These are phyloP conservation scores for Amesomyces nigricolor DNA, from an alignment of 2,329 filamentous ascomycete genomes.

Conservation along the genomic window DNA sequence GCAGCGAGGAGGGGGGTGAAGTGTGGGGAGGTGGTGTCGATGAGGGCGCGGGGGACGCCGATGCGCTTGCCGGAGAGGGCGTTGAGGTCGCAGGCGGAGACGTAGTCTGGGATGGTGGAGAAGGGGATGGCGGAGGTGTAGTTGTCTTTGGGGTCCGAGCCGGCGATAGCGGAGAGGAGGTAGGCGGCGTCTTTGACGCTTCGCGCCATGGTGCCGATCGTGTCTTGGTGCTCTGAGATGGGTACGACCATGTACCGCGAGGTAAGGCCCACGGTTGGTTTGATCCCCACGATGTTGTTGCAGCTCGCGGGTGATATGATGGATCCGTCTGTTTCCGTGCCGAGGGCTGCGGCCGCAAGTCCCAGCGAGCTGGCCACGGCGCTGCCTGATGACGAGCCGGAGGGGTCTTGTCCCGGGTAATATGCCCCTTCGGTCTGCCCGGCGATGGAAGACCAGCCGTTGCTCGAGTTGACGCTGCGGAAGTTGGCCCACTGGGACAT, in stretches of 20 bases:
- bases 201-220: slow-evolving; percentile 58
- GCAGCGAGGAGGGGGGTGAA: slow-evolving; percentile 35
- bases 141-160: slow-evolving; percentile 26
- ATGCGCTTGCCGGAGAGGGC: slow-evolving; percentile 45
- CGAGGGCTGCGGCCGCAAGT: slow-evolving; percentile 52
- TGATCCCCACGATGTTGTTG: slow-evolving; percentile 63
- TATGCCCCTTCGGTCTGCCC: slow-evolving; percentile 58
- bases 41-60: slow-evolving; percentile 56
- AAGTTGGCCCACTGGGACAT: slow-evolving; percentile 61
- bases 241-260: slow-evolving; percentile 58
- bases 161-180: slow-evolving; percentile 58
- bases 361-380: slow-evolving; percentile 56
- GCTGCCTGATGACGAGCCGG: slow-evolving; percentile 55
- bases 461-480: slow-evolving; percentile 50
- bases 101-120: slow-evolving; percentile 50
- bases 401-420: slow-evolving; percentile 54
- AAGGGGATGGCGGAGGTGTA: too few relatives aligned
- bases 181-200: slow-evolving; percentile 62
- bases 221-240: slow-evolving; percentile 58
- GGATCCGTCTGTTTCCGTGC: slow-evolving; percentile 60
- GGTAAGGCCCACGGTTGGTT: slow-evolving; percentile 61
- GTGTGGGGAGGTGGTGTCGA: slow-evolving; percentile 31
- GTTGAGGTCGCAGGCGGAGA: slow-evolving; percentile 50
- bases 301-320: slow-evolving; percentile 50
- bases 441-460: slow-evolving; percentile 59